Percentiles rank a stretch among this genome's conserved stretches.
Conservation (phyloP, 768 basidiomycete species). For the Lactarius hengduanensis region DNA sequence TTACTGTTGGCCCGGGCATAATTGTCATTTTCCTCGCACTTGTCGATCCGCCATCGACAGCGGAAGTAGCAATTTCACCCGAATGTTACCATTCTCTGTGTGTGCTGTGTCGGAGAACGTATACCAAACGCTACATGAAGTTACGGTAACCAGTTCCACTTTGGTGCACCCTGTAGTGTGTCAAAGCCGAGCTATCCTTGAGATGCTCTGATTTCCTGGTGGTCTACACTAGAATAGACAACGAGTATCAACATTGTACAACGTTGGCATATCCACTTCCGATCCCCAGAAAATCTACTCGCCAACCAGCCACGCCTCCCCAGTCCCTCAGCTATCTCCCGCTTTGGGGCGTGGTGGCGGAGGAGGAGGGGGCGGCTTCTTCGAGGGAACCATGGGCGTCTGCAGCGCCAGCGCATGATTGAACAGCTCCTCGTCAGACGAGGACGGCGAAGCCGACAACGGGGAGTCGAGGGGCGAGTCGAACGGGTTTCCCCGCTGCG, state of each 20-base stretch:
- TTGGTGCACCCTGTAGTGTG: too few relatives aligned
- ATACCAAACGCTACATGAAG: too few relatives aligned
- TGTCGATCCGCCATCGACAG: too few relatives aligned
- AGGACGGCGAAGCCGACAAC: constrained; percentile 72
- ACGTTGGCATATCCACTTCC: not conserved
- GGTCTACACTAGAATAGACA: too few relatives aligned
- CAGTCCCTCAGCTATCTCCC: constrained; percentile 14
- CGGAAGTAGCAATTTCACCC: too few relatives aligned
- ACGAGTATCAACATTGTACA: too few relatives aligned
- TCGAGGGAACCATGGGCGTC: constrained; percentile 54
- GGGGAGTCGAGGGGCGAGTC: constrained; percentile 66
- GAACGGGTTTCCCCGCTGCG: constrained; percentile 59
- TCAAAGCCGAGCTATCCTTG: too few relatives aligned
- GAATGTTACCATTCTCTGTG: too few relatives aligned
- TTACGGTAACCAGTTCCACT: too few relatives aligned
- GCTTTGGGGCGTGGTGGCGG: constrained; percentile 27
- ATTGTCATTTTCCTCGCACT: too few relatives aligned
- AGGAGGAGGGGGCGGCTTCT: constrained; percentile 34
- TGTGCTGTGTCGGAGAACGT: too few relatives aligned
- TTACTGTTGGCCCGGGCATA: too few relatives aligned
- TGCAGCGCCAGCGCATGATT: constrained; percentile 70
- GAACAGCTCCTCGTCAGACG: constrained; percentile 81
- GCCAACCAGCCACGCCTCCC: not conserved
- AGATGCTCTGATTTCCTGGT: not conserved
- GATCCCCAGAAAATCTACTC: not conserved